Evolutionary conservation across 768 basidiomycete genomes (phyloP).

Genomic region (Boletellus emodensis): DNA sequence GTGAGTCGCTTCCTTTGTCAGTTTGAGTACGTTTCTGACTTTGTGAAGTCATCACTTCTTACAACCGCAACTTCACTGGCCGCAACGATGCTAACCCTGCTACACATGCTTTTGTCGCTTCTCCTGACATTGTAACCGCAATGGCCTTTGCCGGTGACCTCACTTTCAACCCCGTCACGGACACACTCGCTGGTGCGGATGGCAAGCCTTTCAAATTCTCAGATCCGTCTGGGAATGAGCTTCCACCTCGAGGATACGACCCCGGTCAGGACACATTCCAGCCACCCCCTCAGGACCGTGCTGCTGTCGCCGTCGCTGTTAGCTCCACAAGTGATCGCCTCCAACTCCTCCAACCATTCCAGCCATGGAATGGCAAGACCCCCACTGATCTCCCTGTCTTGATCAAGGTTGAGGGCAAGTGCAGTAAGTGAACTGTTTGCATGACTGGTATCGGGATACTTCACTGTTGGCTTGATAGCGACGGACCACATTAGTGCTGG

Average conservation of each 20-base stretch:
- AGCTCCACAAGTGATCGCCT: constrained; percentile 84
- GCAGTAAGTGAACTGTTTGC: constrained; percentile 59
- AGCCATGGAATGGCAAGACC: constrained; percentile 90
- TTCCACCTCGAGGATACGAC: constrained; percentile 94
- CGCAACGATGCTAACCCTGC: constrained; percentile 99
- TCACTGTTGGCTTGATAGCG: constrained; percentile 35
- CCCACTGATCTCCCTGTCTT: constrained; percentile 85
- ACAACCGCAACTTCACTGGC: constrained; percentile 99
- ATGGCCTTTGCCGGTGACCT: constrained; percentile 93
- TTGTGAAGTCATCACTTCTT: constrained; percentile 85
- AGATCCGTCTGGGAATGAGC: constrained; percentile 86
- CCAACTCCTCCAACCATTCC: constrained; percentile 86
- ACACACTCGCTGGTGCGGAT: constrained; percentile 80
- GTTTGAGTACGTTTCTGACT: constrained; percentile 29
- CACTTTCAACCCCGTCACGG: constrained; percentile 95
- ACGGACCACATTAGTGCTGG: constrained; percentile 97
- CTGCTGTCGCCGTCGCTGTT: constrained; percentile 82
- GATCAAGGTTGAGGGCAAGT: constrained; percentile 99
- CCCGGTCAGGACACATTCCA: constrained; percentile 98
- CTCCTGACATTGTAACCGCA: constrained; percentile 94
- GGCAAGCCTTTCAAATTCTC: constrained; percentile 98
- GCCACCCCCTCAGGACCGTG: constrained; percentile 82
- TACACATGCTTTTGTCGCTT: constrained; percentile 94
- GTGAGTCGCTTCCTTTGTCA: constrained; percentile 41
- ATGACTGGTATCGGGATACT: not conserved